Conservation (phyloP, 768 basidiomycete genomes). For the Leccinum variicolor region DNA sequence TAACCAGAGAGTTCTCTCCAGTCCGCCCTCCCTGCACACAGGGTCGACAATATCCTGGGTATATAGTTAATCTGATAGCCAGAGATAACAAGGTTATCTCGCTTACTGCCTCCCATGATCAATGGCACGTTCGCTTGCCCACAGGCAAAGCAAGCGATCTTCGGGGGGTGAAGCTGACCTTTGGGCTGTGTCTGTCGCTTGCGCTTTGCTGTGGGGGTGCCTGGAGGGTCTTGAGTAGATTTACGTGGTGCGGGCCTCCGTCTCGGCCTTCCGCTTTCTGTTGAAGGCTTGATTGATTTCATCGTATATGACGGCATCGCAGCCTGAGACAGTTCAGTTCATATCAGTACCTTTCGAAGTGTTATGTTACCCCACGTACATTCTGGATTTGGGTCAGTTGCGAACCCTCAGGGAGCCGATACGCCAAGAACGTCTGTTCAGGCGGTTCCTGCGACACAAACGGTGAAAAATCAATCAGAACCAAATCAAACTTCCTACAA, state of each 20-base stretch:
- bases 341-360: neutral
- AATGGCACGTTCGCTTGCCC: constrained; percentile 68
- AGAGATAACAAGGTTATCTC: neutral
- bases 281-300: constrained; percentile 56
- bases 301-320: constrained; percentile 47
- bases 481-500: constrained; percentile 35
- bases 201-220: constrained; percentile 36
- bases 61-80: neutral
- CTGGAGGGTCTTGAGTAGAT: constrained; percentile 20
- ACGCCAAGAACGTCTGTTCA: constrained; percentile 51
- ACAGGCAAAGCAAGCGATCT: constrained; percentile 58
- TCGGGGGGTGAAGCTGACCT: constrained; percentile 33
- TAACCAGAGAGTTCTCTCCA: constrained; percentile 27
- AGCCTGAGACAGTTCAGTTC: constrained; percentile 31
- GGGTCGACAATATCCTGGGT: constrained; percentile 62
- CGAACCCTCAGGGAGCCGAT: constrained; percentile 54
- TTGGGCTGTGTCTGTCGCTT: constrained; percentile 37
- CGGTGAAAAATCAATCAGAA: neutral
- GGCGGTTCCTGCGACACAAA: constrained; percentile 35
- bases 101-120: constrained; percentile 73
- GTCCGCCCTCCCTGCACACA: constrained; percentile 58
- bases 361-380: constrained; percentile 35
- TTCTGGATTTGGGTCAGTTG: constrained; percentile 57
- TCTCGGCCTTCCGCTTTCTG: constrained; percentile 34
- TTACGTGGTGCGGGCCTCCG: constrained; percentile 35